Evolutionary conservation across 495 filamentous ascomycete species (phyloP).

Genomic region (Daldinia concentrica): DNA sequence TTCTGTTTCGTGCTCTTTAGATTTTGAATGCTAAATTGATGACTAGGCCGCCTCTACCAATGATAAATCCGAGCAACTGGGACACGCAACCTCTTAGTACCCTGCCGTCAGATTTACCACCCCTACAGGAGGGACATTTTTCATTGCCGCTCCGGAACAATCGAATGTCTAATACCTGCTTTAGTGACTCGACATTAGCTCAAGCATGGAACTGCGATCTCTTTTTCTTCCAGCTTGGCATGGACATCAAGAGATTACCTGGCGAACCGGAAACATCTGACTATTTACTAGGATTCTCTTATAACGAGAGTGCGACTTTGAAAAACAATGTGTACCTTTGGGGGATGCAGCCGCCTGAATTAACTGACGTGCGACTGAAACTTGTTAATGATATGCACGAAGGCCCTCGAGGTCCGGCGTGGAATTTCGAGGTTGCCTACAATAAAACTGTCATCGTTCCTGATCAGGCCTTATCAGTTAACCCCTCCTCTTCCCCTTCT

Average conservation of each 20-base stretch:
- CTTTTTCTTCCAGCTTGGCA: conserved; percentile 47
- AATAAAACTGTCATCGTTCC: conserved; percentile 84
- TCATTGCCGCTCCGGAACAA: conserved; percentile 65
- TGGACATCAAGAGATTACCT: conserved; percentile 43
- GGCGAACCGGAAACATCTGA: conserved; percentile 30
- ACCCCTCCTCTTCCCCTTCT: conserved; percentile 13
- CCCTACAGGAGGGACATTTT: conserved; percentile 72
- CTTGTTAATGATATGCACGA: conserved; percentile 72
- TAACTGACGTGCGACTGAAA: conserved; percentile 61
- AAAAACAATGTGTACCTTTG: conserved; percentile 63
- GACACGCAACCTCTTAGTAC: conserved; percentile 71
- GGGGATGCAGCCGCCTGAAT: conserved; percentile 75
- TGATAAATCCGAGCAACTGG: conserved; percentile 54
- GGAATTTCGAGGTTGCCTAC: conserved; percentile 74
- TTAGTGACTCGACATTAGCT: conserved; percentile 66
- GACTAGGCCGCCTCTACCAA: conserved; percentile 24
- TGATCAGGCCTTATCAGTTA: conserved; percentile 58
- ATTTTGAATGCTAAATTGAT: conserved; percentile 27
- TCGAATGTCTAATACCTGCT: conserved; percentile 70
- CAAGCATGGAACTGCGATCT: conserved; percentile 75
- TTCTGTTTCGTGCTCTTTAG: background rate
- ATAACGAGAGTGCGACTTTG: conserved; percentile 48
- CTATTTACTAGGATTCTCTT: conserved; percentile 50
- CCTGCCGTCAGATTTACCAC: conserved; percentile 65
- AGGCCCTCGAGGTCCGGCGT: conserved; percentile 73